Base-by-base conservation (phyloP, 2,329 filamentous ascomycete species). In the Dryadomyces sulphureus region DNA sequence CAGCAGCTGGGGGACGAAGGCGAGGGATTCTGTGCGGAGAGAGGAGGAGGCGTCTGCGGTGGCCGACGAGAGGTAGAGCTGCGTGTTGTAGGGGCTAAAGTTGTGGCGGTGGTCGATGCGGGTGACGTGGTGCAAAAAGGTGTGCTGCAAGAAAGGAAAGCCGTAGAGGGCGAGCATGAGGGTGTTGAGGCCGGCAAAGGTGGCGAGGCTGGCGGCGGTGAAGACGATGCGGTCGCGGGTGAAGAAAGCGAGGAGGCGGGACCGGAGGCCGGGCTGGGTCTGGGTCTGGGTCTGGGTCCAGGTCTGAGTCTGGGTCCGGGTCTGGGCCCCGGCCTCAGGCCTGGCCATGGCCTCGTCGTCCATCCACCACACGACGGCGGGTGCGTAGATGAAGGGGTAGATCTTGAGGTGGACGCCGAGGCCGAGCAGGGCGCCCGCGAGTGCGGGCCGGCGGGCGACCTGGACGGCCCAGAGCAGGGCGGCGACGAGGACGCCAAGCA, bases 51-150 rank as follows among this genome's bases (percentile, higher is more conserved):
- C 56, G 0, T 66, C 61, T 0, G 68, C 61, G 2, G 68, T 63
- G 2, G 84, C 79, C 0, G 92, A 94, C 43, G 80, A 81, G 38
- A 94, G 74, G 60, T 98, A 94, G 2, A 98, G 74, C 7, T 95
- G 73, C 1, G 81, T 84, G 62, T 94, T 95, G 70, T 96, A 98
- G 1, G 88, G 85, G 9, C 89, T 95, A 66, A 98, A 98, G 66
- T 98, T 98, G 67, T 98, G 92, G 14, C 92, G 82, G 64, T 98
- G 92, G 60, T 98, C 92, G 61, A 94, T 82, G 49, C 92, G 83
- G 5, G 82, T 88, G 50, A 96, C 69, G 62, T 98, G 92, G 65
- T 98, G 89, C 49, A 94, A 73, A 65, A 83, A 98, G 35, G 88
- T 96, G 62, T 98, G 88, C 49, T 84, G 72, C 25, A 96, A 62